phyloP scores from a whole-genome alignment of 1,284 basidiomycete genomes.

The Trichosporon asahii region DNA sequence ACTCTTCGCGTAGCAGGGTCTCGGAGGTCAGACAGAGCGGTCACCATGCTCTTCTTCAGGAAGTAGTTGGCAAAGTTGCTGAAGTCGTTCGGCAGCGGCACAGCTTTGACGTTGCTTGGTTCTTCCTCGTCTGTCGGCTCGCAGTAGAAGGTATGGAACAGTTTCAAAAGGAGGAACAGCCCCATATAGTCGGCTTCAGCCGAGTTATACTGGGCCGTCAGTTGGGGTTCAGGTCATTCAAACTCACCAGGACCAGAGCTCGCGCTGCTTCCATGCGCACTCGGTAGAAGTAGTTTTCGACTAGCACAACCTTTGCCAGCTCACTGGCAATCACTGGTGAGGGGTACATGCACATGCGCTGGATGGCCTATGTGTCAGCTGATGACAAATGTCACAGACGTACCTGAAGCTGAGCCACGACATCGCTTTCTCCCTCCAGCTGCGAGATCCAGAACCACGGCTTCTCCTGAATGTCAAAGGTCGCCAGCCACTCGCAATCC shows the following conservation, averaged over 20 bases:
- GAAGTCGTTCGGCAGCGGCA: constrained; percentile 91
- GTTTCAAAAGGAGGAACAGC: constrained; percentile 91
- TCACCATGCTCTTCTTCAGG: constrained; percentile 64
- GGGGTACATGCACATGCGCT: constrained; percentile 74
- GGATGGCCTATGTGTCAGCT: constrained; percentile 64
- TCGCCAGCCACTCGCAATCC: constrained; percentile 97
- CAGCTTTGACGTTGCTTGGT: constrained; percentile 75
- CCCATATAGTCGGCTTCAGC: constrained; percentile 60
- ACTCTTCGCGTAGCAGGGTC: constrained; percentile 49
- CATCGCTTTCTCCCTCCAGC: constrained; percentile 91
- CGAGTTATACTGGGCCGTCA: constrained; percentile 35
- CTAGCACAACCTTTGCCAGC: constrained; percentile 86
- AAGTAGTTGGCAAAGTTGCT: constrained; percentile 89
- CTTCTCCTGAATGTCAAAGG: constrained; percentile 87
- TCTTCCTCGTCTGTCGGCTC: constrained; percentile 81
- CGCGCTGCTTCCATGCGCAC: constrained; percentile 91
- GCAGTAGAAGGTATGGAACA: constrained; percentile 84
- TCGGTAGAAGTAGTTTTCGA: constrained; percentile 95
- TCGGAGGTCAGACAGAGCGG: constrained; percentile 38
- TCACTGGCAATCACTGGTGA: constrained; percentile 86
- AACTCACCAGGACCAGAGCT: constrained; percentile 74
- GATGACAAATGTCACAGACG: too few relatives aligned
- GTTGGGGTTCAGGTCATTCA: neutral
- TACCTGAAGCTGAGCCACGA: constrained; percentile 95
- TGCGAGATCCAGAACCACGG: constrained; percentile 99